Conservation (phyloP, 192 early-diverging fungal genomes). For the Cetraspora pellucida region DNA sequence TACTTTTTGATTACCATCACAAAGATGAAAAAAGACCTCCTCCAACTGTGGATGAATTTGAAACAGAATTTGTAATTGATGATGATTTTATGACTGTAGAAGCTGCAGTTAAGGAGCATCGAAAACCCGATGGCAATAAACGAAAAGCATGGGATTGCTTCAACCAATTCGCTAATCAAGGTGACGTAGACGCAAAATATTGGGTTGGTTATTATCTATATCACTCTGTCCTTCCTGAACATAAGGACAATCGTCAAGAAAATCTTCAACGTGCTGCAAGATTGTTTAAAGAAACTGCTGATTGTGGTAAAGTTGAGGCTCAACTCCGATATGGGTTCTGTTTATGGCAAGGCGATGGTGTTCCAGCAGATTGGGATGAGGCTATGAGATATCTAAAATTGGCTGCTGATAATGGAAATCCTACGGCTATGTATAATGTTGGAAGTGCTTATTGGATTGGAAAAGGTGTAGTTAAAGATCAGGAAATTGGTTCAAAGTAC, state of each 20-base stretch:
- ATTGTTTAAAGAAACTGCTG: slow-evolving; percentile 23
- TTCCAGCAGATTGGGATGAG: neutral
- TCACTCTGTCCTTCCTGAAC: slow-evolving; percentile 7
- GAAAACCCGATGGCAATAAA: slow-evolving; percentile 11
- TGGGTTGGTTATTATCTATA: slow-evolving; percentile 21
- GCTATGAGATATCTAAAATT: slow-evolving; percentile 24
- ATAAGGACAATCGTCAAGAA: neutral
- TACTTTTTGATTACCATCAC: no score
- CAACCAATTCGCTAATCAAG: neutral
- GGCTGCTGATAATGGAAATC: slow-evolving; percentile 9
- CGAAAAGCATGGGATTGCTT: slow-evolving; percentile 13
- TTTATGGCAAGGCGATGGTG: slow-evolving; percentile 18
- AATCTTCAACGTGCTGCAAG: neutral
- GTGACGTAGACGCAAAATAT: slow-evolving; percentile 12
- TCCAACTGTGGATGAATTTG: neutral
- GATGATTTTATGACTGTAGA: neutral
- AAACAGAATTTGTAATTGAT: neutral
- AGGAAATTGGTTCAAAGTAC: slow-evolving; percentile 5
- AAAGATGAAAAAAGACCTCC: no score
- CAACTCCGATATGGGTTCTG: slow-evolving; percentile 20
- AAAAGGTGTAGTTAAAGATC: neutral
- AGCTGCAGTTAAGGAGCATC: neutral
- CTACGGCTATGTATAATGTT: slow-evolving; percentile 31
- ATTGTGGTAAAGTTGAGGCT: slow-evolving; percentile 19
- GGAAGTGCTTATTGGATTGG: slow-evolving; percentile 23